phyloP scores from a whole-genome alignment of 2,329 filamentous ascomycete genomes.

The Sphaceloma murrayae region DNA sequence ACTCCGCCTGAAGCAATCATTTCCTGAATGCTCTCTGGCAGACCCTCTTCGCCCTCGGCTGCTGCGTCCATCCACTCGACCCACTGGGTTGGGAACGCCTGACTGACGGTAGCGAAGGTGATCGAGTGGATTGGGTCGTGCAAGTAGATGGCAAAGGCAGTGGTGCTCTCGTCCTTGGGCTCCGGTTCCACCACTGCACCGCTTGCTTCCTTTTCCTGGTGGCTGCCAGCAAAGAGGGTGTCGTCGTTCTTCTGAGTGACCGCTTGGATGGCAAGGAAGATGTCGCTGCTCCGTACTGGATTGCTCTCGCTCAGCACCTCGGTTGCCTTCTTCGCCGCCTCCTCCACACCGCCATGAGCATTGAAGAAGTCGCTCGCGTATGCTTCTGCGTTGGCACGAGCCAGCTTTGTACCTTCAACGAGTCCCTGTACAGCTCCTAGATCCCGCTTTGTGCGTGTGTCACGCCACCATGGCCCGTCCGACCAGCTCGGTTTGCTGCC shows the following conservation, averaged over 20 bases:
- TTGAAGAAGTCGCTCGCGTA: constrained; percentile 81
- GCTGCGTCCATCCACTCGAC: constrained; percentile 70
- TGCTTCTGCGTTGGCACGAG: constrained; percentile 75
- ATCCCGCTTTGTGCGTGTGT: constrained; percentile 53
- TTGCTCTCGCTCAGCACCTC: constrained; percentile 74
- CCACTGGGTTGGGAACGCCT: constrained; percentile 77
- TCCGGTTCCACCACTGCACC: constrained; percentile 44
- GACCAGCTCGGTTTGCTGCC: constrained; percentile 60
- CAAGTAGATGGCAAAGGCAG: constrained; percentile 68
- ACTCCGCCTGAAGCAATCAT: constrained; percentile 68
- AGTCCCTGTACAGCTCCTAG: constrained; percentile 72
- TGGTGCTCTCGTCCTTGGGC: constrained; percentile 43
- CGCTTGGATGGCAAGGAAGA: constrained; percentile 93
- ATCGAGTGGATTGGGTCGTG: constrained; percentile 88
- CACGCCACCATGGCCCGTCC: constrained; percentile 95
- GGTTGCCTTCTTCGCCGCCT: constrained; percentile 68
- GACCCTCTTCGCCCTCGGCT: constrained; percentile 41
- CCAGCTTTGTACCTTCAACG: constrained; percentile 82
- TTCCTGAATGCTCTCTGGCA: constrained; percentile 77
- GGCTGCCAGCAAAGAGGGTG: constrained; percentile 57
- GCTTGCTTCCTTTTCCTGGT: constrained; percentile 42
- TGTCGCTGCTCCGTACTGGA: constrained; percentile 82
- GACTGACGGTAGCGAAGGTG: constrained; percentile 72
- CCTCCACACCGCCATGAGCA: constrained; percentile 65
- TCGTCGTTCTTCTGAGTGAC: constrained; percentile 56